Evolutionary conservation across 495 filamentous ascomycete genomes (phyloP).

Genomic region (Penicillium psychrofluorescens): DNA sequence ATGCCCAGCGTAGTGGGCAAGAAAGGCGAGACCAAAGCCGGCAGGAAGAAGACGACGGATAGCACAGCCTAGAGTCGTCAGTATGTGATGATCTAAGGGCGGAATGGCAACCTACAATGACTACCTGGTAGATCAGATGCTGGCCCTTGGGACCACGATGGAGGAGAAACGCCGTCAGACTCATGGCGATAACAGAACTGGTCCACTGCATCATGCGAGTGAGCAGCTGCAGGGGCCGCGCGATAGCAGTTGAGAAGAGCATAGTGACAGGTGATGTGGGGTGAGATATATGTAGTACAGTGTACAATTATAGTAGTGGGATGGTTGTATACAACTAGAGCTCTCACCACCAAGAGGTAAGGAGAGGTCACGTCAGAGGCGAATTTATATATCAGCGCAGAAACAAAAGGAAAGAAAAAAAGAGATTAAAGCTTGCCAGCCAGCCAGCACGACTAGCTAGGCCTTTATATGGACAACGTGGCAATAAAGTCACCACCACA

Average conservation of each 20-base stretch:
- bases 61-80: constrained; percentile 34
- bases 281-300: neutral
- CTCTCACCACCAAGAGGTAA: too few relatives aligned
- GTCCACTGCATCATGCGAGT: constrained; percentile 40
- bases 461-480: too few relatives aligned
- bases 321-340: too few relatives aligned
- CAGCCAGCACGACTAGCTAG: too few relatives aligned
- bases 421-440: too few relatives aligned
- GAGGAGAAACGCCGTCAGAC: constrained; percentile 51
- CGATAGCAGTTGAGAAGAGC: constrained; percentile 19
- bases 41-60: constrained; percentile 51
- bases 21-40: constrained; percentile 47
- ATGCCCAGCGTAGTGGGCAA: constrained; percentile 34
- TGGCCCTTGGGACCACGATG: constrained; percentile 27
- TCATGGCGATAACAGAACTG: constrained; percentile 55
- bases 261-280: constrained; percentile 10
- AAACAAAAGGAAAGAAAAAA: too few relatives aligned
- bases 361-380: too few relatives aligned
- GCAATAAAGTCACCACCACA: too few relatives aligned
- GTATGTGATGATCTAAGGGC: neutral
- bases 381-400: too few relatives aligned
- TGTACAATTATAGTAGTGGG: neutral
- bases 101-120: constrained; percentile 41
- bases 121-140: constrained; percentile 47
- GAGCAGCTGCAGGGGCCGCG: constrained; percentile 30